A percentile compares a stretch with the other conserved stretches of the same genome.
phyloP scores from a whole-genome alignment of 306 rosid genomes.

The Fagus crenata region DNA sequence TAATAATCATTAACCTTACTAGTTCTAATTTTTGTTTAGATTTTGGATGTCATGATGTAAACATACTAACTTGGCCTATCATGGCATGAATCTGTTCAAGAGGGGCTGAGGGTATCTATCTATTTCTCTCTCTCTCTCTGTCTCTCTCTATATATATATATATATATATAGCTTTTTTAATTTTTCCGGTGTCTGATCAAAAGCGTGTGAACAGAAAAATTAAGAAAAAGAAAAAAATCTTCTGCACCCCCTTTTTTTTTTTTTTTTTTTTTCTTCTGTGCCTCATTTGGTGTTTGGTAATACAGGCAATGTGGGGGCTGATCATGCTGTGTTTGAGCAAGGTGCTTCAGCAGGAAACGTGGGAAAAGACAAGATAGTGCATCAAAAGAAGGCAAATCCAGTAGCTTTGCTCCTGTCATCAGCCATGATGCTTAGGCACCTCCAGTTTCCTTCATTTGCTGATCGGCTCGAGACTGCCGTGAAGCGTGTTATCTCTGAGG shows the following conservation, averaged over 20 bases:
- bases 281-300: background rate
- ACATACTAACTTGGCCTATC: background rate
- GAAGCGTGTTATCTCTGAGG: slow-evolving; percentile 56
- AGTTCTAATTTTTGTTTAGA: background rate
- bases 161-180: no score
- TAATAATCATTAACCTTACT: slow-evolving; percentile 11
- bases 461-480: slow-evolving; percentile 82
- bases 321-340: slow-evolving; percentile 85
- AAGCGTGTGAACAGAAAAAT: no score
- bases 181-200: no score
- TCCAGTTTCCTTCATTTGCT: slow-evolving; percentile 82
- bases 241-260: background rate
- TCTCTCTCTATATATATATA: no score
- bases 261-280: no score
- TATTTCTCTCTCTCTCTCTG: background rate
- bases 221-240: background rate
- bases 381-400: slow-evolving; percentile 69
- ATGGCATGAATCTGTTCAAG: background rate
- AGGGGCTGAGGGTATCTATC: background rate
- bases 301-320: slow-evolving; percentile 76
- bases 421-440: slow-evolving; percentile 89
- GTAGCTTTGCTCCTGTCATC: slow-evolving; percentile 81
- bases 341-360: slow-evolving; percentile 86
- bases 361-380: slow-evolving; percentile 58
- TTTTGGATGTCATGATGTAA: background rate